A percentile compares a stretch with the other conserved stretches of the same genome.
Conservation (phyloP, 768 basidiomycete genomes). For the Sutorius australiensis region DNA sequence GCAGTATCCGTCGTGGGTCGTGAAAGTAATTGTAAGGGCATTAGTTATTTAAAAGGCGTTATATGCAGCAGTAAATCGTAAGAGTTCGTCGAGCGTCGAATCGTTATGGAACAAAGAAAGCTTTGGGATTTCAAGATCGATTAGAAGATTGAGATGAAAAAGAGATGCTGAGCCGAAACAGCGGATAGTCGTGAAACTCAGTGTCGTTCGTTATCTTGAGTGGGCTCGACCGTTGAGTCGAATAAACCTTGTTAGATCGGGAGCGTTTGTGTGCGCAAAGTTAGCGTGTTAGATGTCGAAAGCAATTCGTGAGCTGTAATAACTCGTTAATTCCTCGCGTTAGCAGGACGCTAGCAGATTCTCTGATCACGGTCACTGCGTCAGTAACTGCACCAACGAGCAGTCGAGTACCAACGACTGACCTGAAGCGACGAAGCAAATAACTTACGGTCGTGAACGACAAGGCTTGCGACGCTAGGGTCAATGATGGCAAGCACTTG, state of each 20-base stretch:
- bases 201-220: constrained; percentile 20
- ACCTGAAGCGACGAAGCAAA: constrained; percentile 23
- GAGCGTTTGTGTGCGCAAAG: constrained; percentile 11
- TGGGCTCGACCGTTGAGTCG: constrained; percentile 11
- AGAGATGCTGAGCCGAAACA: not conserved
- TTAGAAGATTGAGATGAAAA: not conserved
- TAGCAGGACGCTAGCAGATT: constrained; percentile 15
- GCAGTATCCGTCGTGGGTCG: constrained; percentile 25
- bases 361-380: constrained; percentile 1
- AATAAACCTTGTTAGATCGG: constrained; percentile 17
- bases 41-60: constrained; percentile 26
- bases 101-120: constrained; percentile 23
- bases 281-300: constrained; percentile 16
- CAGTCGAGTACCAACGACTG: not conserved
- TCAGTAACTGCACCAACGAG: not conserved
- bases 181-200: constrained; percentile 24
- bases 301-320: constrained; percentile 21
- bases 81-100: constrained; percentile 19
- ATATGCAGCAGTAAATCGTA: constrained; percentile 18
- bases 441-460: constrained; percentile 25
- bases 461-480: constrained; percentile 18
- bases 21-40: constrained; percentile 31
- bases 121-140: constrained; percentile 15
- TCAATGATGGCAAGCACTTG: constrained; percentile 22
- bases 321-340: constrained; percentile 24